phyloP scores from a whole-genome alignment of 257 asterid species.

The Catharanthus roseus region DNA sequence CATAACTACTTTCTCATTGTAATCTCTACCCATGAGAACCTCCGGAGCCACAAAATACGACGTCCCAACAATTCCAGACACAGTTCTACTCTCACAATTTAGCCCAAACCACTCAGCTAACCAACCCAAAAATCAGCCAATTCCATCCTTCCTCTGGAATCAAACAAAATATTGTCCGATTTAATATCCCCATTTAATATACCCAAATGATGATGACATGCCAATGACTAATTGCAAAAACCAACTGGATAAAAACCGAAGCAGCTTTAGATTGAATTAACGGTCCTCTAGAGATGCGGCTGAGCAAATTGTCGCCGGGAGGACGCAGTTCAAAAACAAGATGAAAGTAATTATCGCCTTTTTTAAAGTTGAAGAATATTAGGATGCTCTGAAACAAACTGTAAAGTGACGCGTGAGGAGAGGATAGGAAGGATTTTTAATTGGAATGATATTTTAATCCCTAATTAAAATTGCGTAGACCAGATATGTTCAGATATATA shows the following conservation, averaged over 20 bases:
- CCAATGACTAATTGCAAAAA: conserved; percentile 51
- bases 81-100: conserved; percentile 25
- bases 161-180: conserved; percentile 79
- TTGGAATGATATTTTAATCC: too few relatives aligned
- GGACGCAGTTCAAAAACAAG: conserved; percentile 68
- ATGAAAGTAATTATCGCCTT: conserved; percentile 72
- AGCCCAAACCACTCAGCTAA: conserved; percentile 65
- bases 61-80: conserved; percentile 84
- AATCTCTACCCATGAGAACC: conserved; percentile 60
- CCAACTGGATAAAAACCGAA: conserved; percentile 33
- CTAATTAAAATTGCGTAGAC: too few relatives aligned
- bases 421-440: too few relatives aligned
- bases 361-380: conserved; percentile 49
- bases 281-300: conserved; percentile 42
- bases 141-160: conserved; percentile 44
- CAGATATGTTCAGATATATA: too few relatives aligned
- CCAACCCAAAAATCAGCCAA: conserved; percentile 92
- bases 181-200: conserved; percentile 75
- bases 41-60: conserved; percentile 96
- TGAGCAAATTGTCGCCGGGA: conserved; percentile 59
- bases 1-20: conserved; percentile 74
- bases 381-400: conserved; percentile 44
- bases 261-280: conserved; percentile 57
- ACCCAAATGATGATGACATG: conserved; percentile 65
- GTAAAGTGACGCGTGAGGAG: too few relatives aligned